Evolutionary conservation across 345 rosid genomes (phyloP), one percentile per base, ranked within the genome.

Genomic region (Geranium brycei): DNA sequence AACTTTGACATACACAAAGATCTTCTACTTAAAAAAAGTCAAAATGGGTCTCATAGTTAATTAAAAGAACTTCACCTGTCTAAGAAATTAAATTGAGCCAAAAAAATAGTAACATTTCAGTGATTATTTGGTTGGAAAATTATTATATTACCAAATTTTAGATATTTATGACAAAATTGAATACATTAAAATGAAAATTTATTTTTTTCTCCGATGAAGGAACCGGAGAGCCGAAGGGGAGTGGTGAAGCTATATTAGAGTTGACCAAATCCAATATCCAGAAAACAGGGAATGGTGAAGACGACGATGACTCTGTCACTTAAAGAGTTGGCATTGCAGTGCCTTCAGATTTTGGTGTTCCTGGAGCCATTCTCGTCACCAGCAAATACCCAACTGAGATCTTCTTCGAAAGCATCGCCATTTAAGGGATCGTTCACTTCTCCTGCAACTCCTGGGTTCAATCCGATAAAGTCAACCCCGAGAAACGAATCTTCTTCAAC

Each of bases 391-490:
- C 11, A 57, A 2, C 19, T 6, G 60, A 57, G 60, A 16, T 57
- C 23, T 57, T 16, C 18, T 8, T 57, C 19, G 60, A 57, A 57
- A 57, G 19, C 60, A 57, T 57, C 18, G 18, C 17, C 19, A 57
- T 57, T 57, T 2, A 57, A 57, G 60, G 60, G 18, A 18, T 57
- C 18, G 60, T 57, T 17, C 60, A 57, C 17, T 57, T 57, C 18
- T 16, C 60, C 18, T 57, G 60, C 60, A 16, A 57, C 60, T 57
- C 60, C 23, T 57, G 60, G 60, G 60, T 57, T 57, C 60, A 57
- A 57, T 19, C 60, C 1, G 60, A 57, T 16, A 57, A 17, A 16
- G 60, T 17, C 57, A 53, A 53, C 15, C 16, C 16, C 4, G 57
- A 53, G 57, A 53, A 53, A 53, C 12, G 57, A 53, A 7, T 53